These are phyloP conservation scores for Quaeritorhiza haematococci DNA, from an alignment of 371 early-diverging fungal genomes.

Conservation along the genomic window DNA sequence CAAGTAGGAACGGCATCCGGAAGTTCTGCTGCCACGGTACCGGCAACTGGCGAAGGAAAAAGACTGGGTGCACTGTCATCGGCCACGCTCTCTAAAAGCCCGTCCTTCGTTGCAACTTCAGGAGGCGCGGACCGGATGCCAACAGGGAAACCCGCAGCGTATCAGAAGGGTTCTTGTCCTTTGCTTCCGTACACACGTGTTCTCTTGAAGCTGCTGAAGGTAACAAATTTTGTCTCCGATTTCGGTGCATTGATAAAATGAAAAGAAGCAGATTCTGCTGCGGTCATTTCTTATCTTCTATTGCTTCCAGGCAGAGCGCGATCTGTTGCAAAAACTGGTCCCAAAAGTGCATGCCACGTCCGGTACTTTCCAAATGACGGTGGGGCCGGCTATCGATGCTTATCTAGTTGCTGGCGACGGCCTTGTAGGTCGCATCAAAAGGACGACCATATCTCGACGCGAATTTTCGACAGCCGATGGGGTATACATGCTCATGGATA, in stretches of 20 bases:
- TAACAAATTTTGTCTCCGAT: too few relatives aligned
- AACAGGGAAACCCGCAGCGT: too few relatives aligned
- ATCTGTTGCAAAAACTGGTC: constrained; percentile 58
- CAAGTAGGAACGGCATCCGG: too few relatives aligned
- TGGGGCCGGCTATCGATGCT: constrained; percentile 53
- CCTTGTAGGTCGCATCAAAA: constrained; percentile 56
- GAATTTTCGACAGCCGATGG: constrained; percentile 61
- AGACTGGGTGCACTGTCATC: too few relatives aligned
- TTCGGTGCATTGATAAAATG: too few relatives aligned
- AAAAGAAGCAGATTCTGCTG: too few relatives aligned
- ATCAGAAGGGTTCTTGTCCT: constrained; percentile 62
- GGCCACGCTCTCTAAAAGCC: too few relatives aligned
- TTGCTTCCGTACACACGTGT: constrained; percentile 59
- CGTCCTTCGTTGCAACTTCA: too few relatives aligned
- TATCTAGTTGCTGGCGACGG: constrained; percentile 63
- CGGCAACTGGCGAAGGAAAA: constrained; percentile 29
- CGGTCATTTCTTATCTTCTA: not conserved
- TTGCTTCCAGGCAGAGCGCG: constrained; percentile 53
- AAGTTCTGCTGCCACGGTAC: constrained; percentile 31
- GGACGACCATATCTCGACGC: constrained; percentile 35
- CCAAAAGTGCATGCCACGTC: constrained; percentile 51
- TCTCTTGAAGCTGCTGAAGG: constrained; percentile 56
- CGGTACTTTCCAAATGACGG: constrained; percentile 49
- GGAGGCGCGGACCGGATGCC: too few relatives aligned
- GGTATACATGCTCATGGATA: constrained; percentile 72